Evolutionary conservation across 345 rosid species (phyloP).

Genomic region (Lepidium didymum): DNA sequence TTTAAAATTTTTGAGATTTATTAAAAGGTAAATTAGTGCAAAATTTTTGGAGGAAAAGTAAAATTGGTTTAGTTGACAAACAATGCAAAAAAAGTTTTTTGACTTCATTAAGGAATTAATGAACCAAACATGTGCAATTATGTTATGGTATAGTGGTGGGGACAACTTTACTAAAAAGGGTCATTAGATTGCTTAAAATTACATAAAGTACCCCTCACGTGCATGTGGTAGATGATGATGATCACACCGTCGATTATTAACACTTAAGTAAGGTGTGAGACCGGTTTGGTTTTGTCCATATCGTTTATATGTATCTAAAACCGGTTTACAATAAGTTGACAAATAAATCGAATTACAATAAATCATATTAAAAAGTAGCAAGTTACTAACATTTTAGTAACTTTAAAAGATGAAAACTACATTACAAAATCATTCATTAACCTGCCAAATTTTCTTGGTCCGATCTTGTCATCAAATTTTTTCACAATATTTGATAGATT

Average conservation of each 20-base stretch:
- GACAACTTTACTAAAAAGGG: slow-evolving; percentile 13
- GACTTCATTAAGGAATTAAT: slow-evolving; percentile 6
- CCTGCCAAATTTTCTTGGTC: too few relatives aligned
- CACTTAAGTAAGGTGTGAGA: background rate
- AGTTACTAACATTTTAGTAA: too few relatives aligned
- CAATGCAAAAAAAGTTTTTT: background rate
- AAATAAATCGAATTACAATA: too few relatives aligned
- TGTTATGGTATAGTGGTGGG: slow-evolving; percentile 34
- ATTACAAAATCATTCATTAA: too few relatives aligned
- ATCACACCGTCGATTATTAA: slow-evolving; percentile 25
- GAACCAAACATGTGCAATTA: slow-evolving; percentile 26
- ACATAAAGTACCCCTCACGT: slow-evolving; percentile 29
- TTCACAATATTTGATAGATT: too few relatives aligned
- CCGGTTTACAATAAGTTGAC: too few relatives aligned
- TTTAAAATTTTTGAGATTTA: background rate
- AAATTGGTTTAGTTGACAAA: slow-evolving; percentile 9
- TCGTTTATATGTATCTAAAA: too few relatives aligned
- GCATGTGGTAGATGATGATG: slow-evolving; percentile 24
- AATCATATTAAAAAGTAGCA: too few relatives aligned
- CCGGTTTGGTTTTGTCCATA: background rate
- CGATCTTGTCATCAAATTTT: too few relatives aligned
- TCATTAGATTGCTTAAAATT: slow-evolving; percentile 15
- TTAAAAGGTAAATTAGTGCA: background rate
- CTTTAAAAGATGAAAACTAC: too few relatives aligned
- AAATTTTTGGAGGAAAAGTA: background rate